Evolutionary conservation across 1,284 basidiomycete genomes (phyloP).

Genomic region (Phellinidium pouzarii): DNA sequence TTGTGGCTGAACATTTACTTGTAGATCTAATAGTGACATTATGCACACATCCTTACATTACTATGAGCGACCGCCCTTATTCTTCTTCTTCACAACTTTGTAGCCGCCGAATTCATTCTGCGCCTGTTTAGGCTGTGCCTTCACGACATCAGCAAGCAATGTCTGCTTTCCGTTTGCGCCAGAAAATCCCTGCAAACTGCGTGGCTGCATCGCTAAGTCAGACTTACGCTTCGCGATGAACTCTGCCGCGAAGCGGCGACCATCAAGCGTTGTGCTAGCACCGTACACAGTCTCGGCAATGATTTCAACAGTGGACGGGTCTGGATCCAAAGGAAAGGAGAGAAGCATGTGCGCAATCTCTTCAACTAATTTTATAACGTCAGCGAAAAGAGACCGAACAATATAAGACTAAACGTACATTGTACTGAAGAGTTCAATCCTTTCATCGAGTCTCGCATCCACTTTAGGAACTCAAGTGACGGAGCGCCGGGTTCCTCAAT

Average conservation of each 20-base stretch:
- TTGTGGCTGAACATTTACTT: no score
- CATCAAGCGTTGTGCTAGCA: slow-evolving; percentile 90
- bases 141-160: slow-evolving; percentile 84
- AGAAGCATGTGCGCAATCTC: slow-evolving; percentile 90
- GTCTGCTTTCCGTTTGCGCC: slow-evolving; percentile 44
- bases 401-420: slow-evolving; percentile 40
- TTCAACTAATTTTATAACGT: slow-evolving; percentile 53
- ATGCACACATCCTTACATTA: no score
- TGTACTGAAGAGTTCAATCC: slow-evolving; percentile 80
- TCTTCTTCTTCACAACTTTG: slow-evolving; percentile 92
- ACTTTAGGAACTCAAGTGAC: slow-evolving; percentile 86
- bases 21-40: no score
- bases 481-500: slow-evolving; percentile 57
- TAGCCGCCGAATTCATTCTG: slow-evolving; percentile 76
- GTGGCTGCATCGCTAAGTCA: slow-evolving; percentile 53
- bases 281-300: slow-evolving; percentile 92
- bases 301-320: slow-evolving; percentile 75
- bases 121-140: slow-evolving; percentile 73
- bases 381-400: neutral
- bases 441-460: slow-evolving; percentile 84
- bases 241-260: slow-evolving; percentile 88
- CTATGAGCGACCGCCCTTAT: slow-evolving; percentile 51
- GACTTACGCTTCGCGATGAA: slow-evolving; percentile 83
- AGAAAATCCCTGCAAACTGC: slow-evolving; percentile 33
- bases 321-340: slow-evolving; percentile 85